Conservation (phyloP, 768 basidiomycete species). For the Scleroderma citrinum region DNA sequence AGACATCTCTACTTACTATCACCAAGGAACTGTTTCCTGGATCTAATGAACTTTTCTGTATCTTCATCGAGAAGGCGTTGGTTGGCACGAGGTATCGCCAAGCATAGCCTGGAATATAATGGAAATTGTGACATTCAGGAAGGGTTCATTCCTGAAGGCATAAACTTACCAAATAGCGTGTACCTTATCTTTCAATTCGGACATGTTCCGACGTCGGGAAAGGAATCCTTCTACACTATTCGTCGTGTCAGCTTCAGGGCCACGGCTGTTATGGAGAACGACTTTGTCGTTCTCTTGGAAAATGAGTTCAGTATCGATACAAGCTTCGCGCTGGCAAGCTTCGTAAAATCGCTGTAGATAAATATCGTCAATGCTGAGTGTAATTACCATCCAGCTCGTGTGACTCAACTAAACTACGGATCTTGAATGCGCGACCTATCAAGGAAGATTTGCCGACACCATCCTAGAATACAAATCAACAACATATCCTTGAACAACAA, state of each 20-base stretch:
- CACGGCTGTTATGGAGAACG: conserved; percentile 13
- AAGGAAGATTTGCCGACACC: conserved; percentile 5
- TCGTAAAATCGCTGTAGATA: not conserved
- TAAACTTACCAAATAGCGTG: conserved; percentile 12
- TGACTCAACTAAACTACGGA: conserved; percentile 1
- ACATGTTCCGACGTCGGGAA: conserved; percentile 3
- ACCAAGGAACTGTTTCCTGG: not conserved
- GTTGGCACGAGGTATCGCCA: conserved; percentile 3
- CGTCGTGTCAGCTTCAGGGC: conserved; percentile 9
- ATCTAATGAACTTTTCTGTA: not conserved
- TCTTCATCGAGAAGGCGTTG: conserved; percentile 3
- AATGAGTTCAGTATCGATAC: conserved; percentile 10
- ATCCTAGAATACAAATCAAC: not conserved
- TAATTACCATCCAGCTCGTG: not conserved
- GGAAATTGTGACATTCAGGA: not conserved
- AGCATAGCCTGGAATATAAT: conserved; percentile 1
- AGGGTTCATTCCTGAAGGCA: not conserved
- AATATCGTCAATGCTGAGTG: not conserved
- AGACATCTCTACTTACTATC: not conserved
- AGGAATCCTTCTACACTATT: conserved; percentile 6
- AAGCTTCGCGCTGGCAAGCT: conserved; percentile 5
- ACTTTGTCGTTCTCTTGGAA: conserved; percentile 9
- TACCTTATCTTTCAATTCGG: conserved; percentile 6
- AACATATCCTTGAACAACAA: not conserved
- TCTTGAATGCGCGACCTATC: conserved; percentile 4